Percentiles rank a stretch among this genome's conserved stretches.
Evolutionary conservation across 169 alveolate genomes (phyloP).

Genomic region (Prorocentrum cordatum): DNA sequence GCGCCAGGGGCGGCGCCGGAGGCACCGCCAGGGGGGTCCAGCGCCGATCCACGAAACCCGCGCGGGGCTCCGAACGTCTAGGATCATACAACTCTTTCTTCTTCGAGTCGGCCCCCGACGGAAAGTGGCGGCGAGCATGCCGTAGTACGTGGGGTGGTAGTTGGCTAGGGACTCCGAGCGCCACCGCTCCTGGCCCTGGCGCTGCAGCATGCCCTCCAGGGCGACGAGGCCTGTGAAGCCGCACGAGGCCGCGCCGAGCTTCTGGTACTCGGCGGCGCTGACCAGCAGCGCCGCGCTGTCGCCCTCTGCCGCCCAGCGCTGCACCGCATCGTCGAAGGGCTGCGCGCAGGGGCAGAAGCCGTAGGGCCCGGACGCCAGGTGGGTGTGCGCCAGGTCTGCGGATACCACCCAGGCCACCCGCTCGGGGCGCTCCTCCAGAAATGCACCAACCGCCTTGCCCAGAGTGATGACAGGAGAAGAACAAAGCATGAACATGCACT

Average conservation of each 20-base stretch:
- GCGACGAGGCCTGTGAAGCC: conserved; percentile 1
- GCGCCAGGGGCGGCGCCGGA: no score
- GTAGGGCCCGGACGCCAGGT: neutral
- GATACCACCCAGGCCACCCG: neutral
- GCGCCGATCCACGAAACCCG: no score
- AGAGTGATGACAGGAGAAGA: no score
- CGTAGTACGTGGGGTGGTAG: neutral
- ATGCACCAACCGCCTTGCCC: no score
- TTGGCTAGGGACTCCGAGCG: neutral
- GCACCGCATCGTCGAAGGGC: neutral
- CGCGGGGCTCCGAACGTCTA: no score
- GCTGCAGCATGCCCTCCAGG: neutral
- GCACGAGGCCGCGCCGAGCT: conserved; percentile 5
- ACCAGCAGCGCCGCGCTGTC: no score
- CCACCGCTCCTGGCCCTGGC: neutral
- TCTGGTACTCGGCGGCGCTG: no score
- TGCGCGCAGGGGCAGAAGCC: conserved; percentile 1
- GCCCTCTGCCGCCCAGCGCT: conserved; percentile 9
- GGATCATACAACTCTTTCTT: no score
- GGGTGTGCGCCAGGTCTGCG: conserved; percentile 2
- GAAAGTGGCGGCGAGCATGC: neutral
- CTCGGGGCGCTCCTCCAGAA: neutral
- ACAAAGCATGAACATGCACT: no score
- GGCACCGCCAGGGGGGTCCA: no score
- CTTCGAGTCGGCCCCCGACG: neutral